Percentiles rank a stretch among this genome's conserved stretches.
phyloP scores from a whole-genome alignment of 2,329 filamentous ascomycete species.

The Neofusicoccum umdonicola region DNA sequence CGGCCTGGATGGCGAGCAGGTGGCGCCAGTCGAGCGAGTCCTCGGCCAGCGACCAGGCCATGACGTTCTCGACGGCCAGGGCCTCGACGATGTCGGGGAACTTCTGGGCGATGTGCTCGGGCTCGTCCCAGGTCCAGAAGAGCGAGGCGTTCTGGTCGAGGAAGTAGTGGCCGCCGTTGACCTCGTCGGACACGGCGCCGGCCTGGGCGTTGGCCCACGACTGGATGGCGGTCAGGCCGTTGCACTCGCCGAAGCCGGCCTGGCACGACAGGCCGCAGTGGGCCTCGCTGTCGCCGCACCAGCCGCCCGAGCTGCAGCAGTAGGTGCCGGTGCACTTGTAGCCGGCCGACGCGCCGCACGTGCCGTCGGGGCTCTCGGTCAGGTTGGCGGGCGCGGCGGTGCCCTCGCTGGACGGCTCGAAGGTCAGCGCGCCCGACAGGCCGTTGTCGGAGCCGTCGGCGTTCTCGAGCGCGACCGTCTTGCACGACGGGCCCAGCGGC shows the following conservation, averaged over 20 bases:
- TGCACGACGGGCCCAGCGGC: slow-evolving; percentile 54
- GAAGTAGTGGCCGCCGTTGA: slow-evolving; percentile 65
- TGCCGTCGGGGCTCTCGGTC: slow-evolving; percentile 28
- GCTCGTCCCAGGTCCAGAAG: slow-evolving; percentile 75
- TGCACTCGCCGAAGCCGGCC: slow-evolving; percentile 39
- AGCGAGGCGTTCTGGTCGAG: slow-evolving; percentile 59
- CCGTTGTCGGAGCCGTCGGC: slow-evolving; percentile 60
- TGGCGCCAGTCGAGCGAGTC: slow-evolving; percentile 46
- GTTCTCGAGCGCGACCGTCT: slow-evolving; percentile 59
- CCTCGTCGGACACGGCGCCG: slow-evolving; percentile 56
- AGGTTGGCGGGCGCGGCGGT: background rate
- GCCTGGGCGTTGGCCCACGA: slow-evolving; percentile 59
- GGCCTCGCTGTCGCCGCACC: slow-evolving; percentile 29
- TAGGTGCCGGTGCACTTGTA: slow-evolving; percentile 26
- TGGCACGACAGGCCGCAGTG: slow-evolving; percentile 34
- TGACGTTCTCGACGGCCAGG: slow-evolving; percentile 64
- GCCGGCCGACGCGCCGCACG: slow-evolving; percentile 30
- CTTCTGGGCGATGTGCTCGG: slow-evolving; percentile 60
- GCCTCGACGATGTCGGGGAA: slow-evolving; percentile 58
- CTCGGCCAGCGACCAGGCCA: slow-evolving; percentile 74
- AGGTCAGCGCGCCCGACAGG: slow-evolving; percentile 57
- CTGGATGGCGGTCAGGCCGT: slow-evolving; percentile 33
- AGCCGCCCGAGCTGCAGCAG: slow-evolving; percentile 35
- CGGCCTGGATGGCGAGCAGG: slow-evolving; percentile 6
- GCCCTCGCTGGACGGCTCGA: slow-evolving; percentile 21